phyloP scores from a whole-genome alignment of 129 eudicot genomes.

The Arctium minus region DNA sequence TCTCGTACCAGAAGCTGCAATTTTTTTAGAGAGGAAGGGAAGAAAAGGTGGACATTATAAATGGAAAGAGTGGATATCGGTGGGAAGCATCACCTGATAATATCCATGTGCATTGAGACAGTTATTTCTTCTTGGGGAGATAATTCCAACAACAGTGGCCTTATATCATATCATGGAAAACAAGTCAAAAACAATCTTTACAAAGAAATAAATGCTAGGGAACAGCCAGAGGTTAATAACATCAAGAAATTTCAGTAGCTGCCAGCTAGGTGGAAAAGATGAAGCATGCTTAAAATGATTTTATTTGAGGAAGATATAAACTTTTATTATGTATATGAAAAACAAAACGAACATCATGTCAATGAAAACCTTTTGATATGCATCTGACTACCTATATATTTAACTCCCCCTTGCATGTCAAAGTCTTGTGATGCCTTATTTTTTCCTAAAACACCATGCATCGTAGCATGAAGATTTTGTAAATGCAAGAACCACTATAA shows the following conservation, averaged over 20 bases:
- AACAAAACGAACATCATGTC: not conserved
- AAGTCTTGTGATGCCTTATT: not conserved
- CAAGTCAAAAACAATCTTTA: constrained; percentile 11
- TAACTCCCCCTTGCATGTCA: too few species aligned
- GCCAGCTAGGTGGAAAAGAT: not conserved
- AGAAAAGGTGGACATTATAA: not conserved
- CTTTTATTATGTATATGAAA: not conserved
- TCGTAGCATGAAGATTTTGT: not conserved
- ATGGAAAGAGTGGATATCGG: not conserved
- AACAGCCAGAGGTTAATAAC: not conserved
- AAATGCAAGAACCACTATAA: too few species aligned
- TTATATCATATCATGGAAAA: constrained; percentile 22
- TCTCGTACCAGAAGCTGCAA: not conserved
- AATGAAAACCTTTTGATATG: not conserved
- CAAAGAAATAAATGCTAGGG: not conserved
- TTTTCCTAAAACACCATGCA: not conserved
- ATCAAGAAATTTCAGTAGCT: not conserved
- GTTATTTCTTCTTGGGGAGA: constrained; percentile 89
- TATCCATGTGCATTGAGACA: constrained; percentile 86
- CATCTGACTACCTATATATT: not conserved
- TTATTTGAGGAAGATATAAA: not conserved
- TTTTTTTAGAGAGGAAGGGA: not conserved
- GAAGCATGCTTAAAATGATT: not conserved
- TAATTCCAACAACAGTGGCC: constrained; percentile 73
- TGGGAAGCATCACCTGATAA: constrained; percentile 51